Base-by-base conservation (phyloP, 75 land plant genomes). In the Pseudotsuga menziesii region DNA sequence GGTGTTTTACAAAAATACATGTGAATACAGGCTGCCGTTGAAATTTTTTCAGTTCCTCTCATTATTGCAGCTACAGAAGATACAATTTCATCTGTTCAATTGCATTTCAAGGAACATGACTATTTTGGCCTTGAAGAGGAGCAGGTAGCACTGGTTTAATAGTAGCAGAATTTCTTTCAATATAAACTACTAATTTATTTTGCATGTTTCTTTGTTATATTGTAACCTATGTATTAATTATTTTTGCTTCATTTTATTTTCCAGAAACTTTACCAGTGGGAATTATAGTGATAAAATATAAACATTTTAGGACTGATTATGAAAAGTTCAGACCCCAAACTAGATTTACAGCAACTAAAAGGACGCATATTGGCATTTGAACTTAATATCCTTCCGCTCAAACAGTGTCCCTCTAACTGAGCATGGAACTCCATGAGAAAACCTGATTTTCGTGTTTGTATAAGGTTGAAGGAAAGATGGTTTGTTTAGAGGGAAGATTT, bases 101-200 rank as follows among this genome's bases (percentile, higher is more conserved):
- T 39, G 12, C 20, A 41, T 69, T 69, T 69, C 41, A 80, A 78
- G 25, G 82, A 81, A 39, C 48, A 79, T 15, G 83, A 62, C 22
- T 81, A 69, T 59, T 81, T 81, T 79, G 83, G 83, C 56, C 81
- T 81, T 57, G 82, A 81, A 32, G 56, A 71, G 62, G 60, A 62
- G 56, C 83, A 81, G 83, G 83, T 79, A 78, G 52, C 44, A 27
- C 52, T 56, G n/a, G 20, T 57, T 29, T 58, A 44, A 16, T 76
- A 26, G 32, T 69, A n/a, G 9, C 23, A 69, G n/a, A 39, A 36
- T 20, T 35, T 16, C 22, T 35, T 36, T 69, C 72, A 69, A 4
- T n/a, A 12, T 69, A 36, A 36, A 35, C 36, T 29, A 16, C 4
- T 32, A 4, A 9, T 69, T n/a, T 69, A n/a, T 69, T 41, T 69